Evolutionary conservation across 2,329 filamentous ascomycete species (phyloP).

Genomic region (Bisporella sp.): DNA sequence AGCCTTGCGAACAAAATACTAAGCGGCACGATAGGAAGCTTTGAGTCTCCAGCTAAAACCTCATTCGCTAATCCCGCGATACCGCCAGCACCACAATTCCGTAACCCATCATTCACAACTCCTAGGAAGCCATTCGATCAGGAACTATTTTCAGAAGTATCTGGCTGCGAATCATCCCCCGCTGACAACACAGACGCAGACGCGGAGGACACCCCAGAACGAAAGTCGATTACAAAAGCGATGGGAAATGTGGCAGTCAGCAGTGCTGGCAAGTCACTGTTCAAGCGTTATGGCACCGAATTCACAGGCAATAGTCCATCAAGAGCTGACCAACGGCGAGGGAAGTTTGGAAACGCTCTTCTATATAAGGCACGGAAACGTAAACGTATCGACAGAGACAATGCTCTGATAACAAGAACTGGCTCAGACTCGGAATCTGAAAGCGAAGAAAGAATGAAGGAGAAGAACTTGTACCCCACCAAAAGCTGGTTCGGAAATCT

Average conservation of each 20-base stretch:
- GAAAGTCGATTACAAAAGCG: slow-evolving; percentile 45
- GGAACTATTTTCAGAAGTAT: slow-evolving; percentile 45
- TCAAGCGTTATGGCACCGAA: slow-evolving; percentile 36
- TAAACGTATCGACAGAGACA: slow-evolving; percentile 37
- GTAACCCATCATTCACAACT: slow-evolving; percentile 59
- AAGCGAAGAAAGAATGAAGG: slow-evolving; percentile 28
- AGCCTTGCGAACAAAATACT: too few relatives aligned
- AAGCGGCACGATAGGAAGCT: slow-evolving; percentile 12
- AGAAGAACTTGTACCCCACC: slow-evolving; percentile 16
- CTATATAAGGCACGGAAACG: slow-evolving; percentile 43
- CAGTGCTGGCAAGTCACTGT: slow-evolving; percentile 35
- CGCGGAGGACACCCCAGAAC: slow-evolving; percentile 39
- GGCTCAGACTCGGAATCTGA: slow-evolving; percentile 31
- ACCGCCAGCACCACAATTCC: slow-evolving; percentile 43
- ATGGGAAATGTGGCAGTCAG: slow-evolving; percentile 42
- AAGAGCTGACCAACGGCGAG: slow-evolving; percentile 55
- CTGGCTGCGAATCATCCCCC: slow-evolving; percentile 53
- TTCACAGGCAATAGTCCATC: slow-evolving; percentile 41
- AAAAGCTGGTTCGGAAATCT: slow-evolving; percentile 39
- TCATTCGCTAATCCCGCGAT: slow-evolving; percentile 42
- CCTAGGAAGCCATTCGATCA: slow-evolving; percentile 52
- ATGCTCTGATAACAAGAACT: slow-evolving; percentile 26
- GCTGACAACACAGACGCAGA: slow-evolving; percentile 51
- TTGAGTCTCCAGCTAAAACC: slow-evolving; percentile 32
- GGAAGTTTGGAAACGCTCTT: slow-evolving; percentile 39